Base-by-base conservation (phyloP, 2,329 filamentous ascomycete species). In the Pestalotiopsis sp. region DNA sequence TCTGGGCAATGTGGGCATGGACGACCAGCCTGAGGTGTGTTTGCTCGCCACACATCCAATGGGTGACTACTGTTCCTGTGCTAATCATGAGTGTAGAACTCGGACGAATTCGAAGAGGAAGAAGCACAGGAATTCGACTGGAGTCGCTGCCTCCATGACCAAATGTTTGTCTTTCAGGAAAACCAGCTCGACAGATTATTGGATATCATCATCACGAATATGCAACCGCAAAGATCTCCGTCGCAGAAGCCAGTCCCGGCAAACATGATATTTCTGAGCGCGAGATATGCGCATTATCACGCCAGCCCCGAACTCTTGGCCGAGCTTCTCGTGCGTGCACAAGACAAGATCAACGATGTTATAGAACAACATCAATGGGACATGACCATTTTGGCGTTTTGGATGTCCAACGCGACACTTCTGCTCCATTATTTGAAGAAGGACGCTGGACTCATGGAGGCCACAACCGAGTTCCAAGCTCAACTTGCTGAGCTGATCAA, bases 101-200 rank as follows among this genome's bases (percentile, higher is more conserved):
- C 88, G 17, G 94, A 95, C 69, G 95, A 98, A 67, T 87, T 94
- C 23, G 92, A 36, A 36, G 31, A 94, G 74, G 94, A 97, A 75
- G 95, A 98, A 69, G 90, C 91, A 68, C 95, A 97, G 76, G 96
- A 98, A 72, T 99, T 99, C 76, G 92, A 98, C 70, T 99, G 96
- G 96, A 92, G 92, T 72, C 88, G 93, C 74, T 99, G 96, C 80
- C 85, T 97, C 63, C 94, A 98, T 78, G 96, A 99, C 78, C 96
- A 99, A 79, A 99, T 99, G 96, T 99, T 99, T 78, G 96, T 99
- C 49, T 99, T 99, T 79, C 96, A 99, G 79, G 95, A 98, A 74
- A 92, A 90, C 78, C 95, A 99, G 77, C 87, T 99, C 65, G 92
- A 95, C 69, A 91, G 92, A 69, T 98, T 99, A 76, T 87, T 99